Evolutionary conservation across 805 yeast genomes (phyloP), one percentile per base, ranked within the genome.

Genomic region (Suhomyces prunicola): DNA sequence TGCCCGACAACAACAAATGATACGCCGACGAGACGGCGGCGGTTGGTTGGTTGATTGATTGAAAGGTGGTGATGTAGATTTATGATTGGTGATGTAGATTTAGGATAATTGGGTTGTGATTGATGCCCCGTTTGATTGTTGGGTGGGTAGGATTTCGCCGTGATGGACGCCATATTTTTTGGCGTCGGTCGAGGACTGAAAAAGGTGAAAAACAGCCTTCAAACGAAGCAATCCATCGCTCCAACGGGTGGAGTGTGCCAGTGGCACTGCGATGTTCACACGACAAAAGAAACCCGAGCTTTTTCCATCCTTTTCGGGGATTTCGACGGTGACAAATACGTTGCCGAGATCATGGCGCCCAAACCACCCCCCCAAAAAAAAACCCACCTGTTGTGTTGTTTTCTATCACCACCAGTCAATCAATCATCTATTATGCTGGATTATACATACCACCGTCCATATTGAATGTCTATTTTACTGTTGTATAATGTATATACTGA

Each of bases 371-470:
- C 51, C 56, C 45, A 50, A 58, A 51, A 36, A 46, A 50, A 58
- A 51, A 36, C 8, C 31, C 31, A 1, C 12, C 31, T 29, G 1
- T 24, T 24, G 2, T 24, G 8, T 6, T 6, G 6, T 6, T 24
- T 24, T 24, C 4, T 24, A 24, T 24, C 26, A 24, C 13, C 13
- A 59, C 48, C 55, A 19, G 19, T 19, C 42, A 48, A 48, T 48
- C 50, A 48, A 48, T 48, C 50, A 26, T 39, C 24, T 7, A 23
- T 31, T 42, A 17, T 19, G 19, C 3, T 19, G 19, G 46, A n/a
- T 22, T 24, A 51, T 70, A 80, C 84, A 71, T 80, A 80, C 84
- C 83, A 71, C 83, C 82, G 79, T 80, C 84, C 84, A 80, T 80
- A 65, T 71, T 79, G 73, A 64, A 55, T 61, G 53, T 55, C 57